phyloP scores from a whole-genome alignment of 2,329 filamentous ascomycete species.

The Alternaria solani region DNA sequence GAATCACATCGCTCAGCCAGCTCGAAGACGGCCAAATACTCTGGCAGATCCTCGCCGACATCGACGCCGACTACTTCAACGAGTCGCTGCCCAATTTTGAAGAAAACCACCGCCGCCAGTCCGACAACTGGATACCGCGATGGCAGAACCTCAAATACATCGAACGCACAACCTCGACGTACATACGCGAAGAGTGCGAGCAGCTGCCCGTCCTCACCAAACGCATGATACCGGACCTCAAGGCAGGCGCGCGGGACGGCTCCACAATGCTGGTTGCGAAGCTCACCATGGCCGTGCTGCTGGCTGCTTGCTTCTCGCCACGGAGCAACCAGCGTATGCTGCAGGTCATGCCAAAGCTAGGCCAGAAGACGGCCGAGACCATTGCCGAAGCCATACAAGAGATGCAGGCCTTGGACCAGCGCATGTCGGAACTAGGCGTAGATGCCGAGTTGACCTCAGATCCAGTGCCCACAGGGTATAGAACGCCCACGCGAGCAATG shows the following conservation, averaged over 20 bases:
- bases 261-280: constrained; percentile 52
- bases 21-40: constrained; percentile 58
- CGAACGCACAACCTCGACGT: constrained; percentile 58
- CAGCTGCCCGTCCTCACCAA: constrained; percentile 51
- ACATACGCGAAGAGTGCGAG: constrained; percentile 57
- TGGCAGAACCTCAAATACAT: constrained; percentile 64
- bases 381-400: constrained; percentile 54
- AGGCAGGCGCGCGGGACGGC: constrained; percentile 58
- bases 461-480: constrained; percentile 42
- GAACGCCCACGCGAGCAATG: constrained; percentile 43
- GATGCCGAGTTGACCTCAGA: constrained; percentile 48
- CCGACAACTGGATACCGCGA: constrained; percentile 60
- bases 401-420: constrained; percentile 47
- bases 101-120: constrained; percentile 53
- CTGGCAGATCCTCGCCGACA: constrained; percentile 58
- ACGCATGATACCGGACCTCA: constrained; percentile 56
- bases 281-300: constrained; percentile 59
- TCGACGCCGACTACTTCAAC: constrained; percentile 59
- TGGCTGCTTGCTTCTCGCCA: constrained; percentile 58
- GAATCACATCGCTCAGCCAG: constrained; percentile 52
- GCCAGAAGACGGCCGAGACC: constrained; percentile 45
- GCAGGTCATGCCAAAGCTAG: constrained; percentile 49
- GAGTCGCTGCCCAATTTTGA: constrained; percentile 56
- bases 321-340: constrained; percentile 60
- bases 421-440: constrained; percentile 48